These are phyloP conservation scores for Agrocybe pediades DNA, from an alignment of 768 basidiomycete species.

Conservation along the genomic window DNA sequence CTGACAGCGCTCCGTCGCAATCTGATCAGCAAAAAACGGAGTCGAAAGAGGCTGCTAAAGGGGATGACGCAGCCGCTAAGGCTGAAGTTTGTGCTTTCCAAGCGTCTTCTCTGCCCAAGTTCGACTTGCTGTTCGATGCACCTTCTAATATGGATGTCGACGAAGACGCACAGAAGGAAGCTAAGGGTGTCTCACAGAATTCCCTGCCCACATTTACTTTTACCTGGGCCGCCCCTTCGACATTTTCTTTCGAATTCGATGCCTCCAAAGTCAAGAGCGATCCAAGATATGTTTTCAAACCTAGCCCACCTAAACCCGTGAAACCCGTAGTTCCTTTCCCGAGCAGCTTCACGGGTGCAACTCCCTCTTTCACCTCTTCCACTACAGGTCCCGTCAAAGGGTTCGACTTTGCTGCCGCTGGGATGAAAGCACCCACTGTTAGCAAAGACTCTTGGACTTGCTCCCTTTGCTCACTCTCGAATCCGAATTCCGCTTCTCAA, in stretches of 20 bases:
- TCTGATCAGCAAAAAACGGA: neutral
- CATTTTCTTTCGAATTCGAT: constrained; percentile 13
- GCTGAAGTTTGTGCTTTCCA: constrained; percentile 28
- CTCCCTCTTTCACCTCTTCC: constrained; percentile 8
- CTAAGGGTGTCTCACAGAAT: constrained; percentile 35
- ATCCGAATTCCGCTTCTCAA: constrained; percentile 45
- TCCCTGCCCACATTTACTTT: constrained; percentile 52
- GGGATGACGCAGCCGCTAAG: constrained; percentile 15
- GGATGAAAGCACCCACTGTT: constrained; percentile 41
- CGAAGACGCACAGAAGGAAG: constrained; percentile 34
- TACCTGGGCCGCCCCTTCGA: neutral
- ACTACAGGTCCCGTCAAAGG: constrained; percentile 27
- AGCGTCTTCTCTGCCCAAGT: constrained; percentile 34
- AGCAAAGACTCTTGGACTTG: constrained; percentile 54
- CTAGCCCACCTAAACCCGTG: constrained; percentile 6
- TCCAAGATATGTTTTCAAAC: constrained; percentile 1
- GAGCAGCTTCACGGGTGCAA: neutral
- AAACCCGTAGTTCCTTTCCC: constrained; percentile 2
- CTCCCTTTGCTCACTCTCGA: constrained; percentile 50
- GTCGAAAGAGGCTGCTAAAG: neutral
- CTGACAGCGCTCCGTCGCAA: neutral
- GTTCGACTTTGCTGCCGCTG: constrained; percentile 68
- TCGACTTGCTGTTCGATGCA: constrained; percentile 31
- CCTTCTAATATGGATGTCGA: constrained; percentile 24
- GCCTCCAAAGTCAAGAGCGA: constrained; percentile 9